Evolutionary conservation across 495 filamentous ascomycete genomes (phyloP).

Genomic region (Trichoderma gamsii): DNA sequence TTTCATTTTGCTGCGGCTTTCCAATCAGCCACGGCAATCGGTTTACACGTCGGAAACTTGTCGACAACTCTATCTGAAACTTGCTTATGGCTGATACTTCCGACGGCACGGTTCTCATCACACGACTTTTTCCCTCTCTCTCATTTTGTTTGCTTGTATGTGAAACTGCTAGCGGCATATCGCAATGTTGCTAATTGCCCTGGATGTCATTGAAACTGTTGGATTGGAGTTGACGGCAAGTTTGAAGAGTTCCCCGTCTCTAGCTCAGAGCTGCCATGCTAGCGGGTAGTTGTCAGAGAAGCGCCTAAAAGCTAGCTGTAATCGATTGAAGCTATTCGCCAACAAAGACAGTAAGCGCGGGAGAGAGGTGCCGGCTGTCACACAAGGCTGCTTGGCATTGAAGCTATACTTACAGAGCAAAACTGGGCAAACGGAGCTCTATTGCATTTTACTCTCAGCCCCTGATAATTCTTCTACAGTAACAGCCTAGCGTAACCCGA

Average conservation of each 20-base stretch:
- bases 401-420: not conserved
- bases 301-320: not conserved
- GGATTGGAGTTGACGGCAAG: no score
- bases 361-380: not conserved
- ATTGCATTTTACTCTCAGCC: not conserved
- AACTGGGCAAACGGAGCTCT: not conserved
- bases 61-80: slow-evolving; percentile 8
- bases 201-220: no score
- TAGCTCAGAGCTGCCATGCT: not conserved
- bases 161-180: not conserved
- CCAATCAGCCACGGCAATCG: not conserved
- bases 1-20: not conserved
- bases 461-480: no score
- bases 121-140: not conserved
- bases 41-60: not conserved
- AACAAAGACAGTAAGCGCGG: not conserved
- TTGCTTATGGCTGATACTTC: not conserved
- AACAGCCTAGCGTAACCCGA: not conserved
- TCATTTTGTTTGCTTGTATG: not conserved
- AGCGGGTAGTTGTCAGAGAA: not conserved
- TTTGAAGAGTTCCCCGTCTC: not conserved
- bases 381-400: not conserved
- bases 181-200: no score
- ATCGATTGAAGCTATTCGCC: not conserved
- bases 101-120: not conserved